Base-by-base conservation (phyloP, 345 rosid species). In the Sisymbrium altissimum region DNA sequence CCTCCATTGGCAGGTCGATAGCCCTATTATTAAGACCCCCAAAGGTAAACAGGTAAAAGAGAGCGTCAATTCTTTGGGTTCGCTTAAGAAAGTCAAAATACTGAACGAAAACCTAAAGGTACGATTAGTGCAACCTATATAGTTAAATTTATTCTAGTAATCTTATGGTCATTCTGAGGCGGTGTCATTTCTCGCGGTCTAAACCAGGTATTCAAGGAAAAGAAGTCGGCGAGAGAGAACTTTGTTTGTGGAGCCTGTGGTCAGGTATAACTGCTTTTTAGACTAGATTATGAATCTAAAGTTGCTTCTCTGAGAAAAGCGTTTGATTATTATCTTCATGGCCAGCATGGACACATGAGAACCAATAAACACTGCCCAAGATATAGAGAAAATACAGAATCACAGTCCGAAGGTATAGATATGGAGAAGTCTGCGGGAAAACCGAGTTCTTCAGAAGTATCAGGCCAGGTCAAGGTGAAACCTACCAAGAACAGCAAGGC, bases 261-360 rank as follows among this genome's bases (percentile, higher is more conserved):
- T 78, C 97, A 90, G 99, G 98, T 95, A 71, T 56, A 46, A 4
- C 48, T 64, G 9, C 54, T 25, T 63, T 29, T 52, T 76, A 45
- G 35, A 62, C 54, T 76, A 64, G 66, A 19, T 64, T 76, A 18
- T 45, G n/a, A 55, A 55, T 57, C 33, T 27, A 36, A 29, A 46
- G 18, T 55, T 63, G 13, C 53, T 38, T 76, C 30, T 33, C 13
- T 64, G 35, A 18, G 4, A n/a, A 65, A 56, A 45, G 38, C 9
- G 27, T 70, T 27, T 76, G 71, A 76, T 66, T 64, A 64, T 23
- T 32, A 53, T 64, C 39, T 69, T 81, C 58, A 57, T 74, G 68
- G 71, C 67, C 92, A 95, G 99, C 87, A 84, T 82, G 99, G 99
- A 67, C 99, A 92, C 83, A 95, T 90, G 99, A 95, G 93, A 80